A percentile compares a stretch with the other conserved stretches of the same genome.
Conservation (phyloP, 2,329 filamentous ascomycete species). For the Didymella segeticola region DNA sequence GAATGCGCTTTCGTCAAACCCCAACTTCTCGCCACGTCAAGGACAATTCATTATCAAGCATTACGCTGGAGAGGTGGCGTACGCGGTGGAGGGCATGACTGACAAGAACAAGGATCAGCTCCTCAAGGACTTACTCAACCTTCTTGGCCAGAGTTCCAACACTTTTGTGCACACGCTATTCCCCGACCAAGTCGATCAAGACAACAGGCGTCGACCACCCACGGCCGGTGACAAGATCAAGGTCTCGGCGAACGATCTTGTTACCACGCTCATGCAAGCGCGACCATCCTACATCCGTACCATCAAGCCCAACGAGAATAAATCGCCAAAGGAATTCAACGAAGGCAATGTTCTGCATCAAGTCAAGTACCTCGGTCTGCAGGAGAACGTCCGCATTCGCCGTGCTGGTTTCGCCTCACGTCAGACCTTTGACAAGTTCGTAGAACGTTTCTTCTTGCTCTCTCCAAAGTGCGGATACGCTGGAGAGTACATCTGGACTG, state of each 20-base stretch:
- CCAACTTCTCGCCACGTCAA: constrained; percentile 89
- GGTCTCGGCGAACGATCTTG: constrained; percentile 89
- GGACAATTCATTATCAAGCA: constrained; percentile 99
- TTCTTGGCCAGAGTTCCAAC: constrained; percentile 85
- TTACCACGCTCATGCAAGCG: constrained; percentile 95
- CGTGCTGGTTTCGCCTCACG: constrained; percentile 96
- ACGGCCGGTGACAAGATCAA: constrained; percentile 97
- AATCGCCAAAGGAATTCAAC: constrained; percentile 93
- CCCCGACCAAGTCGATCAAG: constrained; percentile 90
- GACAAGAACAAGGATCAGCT: constrained; percentile 99
- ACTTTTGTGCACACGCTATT: constrained; percentile 87
- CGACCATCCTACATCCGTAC: constrained; percentile 98
- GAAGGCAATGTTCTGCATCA: constrained; percentile 92
- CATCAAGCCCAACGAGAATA: constrained; percentile 99
- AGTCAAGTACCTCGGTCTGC: constrained; percentile 98
- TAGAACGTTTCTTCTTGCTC: constrained; percentile 93
- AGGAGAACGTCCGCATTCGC: constrained; percentile 97
- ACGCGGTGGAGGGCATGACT: constrained; percentile 94
- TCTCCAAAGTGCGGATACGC: constrained; percentile 96
- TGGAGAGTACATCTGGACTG: constrained; percentile 95
- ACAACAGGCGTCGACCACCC: constrained; percentile 92
- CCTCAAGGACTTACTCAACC: constrained; percentile 87
- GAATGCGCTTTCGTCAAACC: constrained; percentile 84
- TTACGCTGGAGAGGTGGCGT: constrained; percentile 95
- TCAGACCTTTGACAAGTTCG: constrained; percentile 97